A percentile compares a stretch with the other conserved stretches of the same genome.
Evolutionary conservation across 768 basidiomycete genomes (phyloP).

Genomic region (Rhodotorula kratochvilovae): DNA sequence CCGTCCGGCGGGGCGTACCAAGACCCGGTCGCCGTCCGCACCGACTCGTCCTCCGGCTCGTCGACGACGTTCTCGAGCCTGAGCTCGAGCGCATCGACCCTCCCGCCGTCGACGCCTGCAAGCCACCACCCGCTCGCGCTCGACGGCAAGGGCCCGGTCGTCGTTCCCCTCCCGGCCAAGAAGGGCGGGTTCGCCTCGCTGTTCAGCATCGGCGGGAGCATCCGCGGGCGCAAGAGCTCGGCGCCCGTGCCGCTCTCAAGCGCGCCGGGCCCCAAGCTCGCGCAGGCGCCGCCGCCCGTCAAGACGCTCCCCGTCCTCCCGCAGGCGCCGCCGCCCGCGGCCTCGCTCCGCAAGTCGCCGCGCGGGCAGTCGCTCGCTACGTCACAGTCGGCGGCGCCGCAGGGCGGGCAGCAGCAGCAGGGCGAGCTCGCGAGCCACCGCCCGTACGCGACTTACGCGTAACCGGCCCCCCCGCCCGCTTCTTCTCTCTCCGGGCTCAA

Average conservation of each 20-base stretch:
- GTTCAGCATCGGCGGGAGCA: background rate
- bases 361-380: background rate
- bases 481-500: background rate
- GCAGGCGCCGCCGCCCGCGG: background rate
- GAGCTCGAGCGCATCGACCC: background rate
- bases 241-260: background rate
- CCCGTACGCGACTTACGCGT: constrained; percentile 2
- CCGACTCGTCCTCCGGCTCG: constrained; percentile 7
- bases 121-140: background rate
- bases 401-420: background rate
- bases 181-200: constrained; percentile 6
- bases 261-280: background rate
- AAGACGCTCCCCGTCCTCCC: background rate
- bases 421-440: background rate
- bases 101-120: background rate
- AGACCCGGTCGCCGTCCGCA: background rate
- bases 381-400: background rate
- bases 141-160: background rate
- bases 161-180: background rate
- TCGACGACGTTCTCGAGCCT: constrained; percentile 10
- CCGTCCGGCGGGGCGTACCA: background rate
- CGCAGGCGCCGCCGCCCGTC: background rate
- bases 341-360: background rate
- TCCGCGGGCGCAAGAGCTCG: background rate
- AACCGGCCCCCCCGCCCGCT: background rate